Evolutionary conservation across 1,139 yeast species (phyloP).

Genomic region (Schwanniomyces etchellsii): DNA sequence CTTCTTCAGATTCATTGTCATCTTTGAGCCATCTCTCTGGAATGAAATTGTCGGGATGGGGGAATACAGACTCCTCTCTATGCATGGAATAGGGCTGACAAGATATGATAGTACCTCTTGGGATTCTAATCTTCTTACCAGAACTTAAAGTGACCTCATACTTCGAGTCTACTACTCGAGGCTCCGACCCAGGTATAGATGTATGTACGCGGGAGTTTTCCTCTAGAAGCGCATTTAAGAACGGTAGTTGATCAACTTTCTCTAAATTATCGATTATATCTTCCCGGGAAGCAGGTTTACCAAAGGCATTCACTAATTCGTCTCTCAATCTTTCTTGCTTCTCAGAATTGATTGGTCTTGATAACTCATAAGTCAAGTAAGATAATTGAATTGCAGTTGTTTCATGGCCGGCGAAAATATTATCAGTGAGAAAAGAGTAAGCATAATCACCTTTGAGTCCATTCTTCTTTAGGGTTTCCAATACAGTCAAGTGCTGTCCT

Average conservation of each 20-base stretch:
- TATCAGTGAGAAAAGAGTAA: constrained; percentile 35
- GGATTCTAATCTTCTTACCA: constrained; percentile 24
- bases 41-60: constrained; percentile 42
- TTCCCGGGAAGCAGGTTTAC: constrained; percentile 20
- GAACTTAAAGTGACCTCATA: constrained; percentile 15
- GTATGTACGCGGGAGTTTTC: constrained; percentile 61
- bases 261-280: constrained; percentile 27
- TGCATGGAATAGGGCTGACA: constrained; percentile 66
- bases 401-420: constrained; percentile 64
- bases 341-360: constrained; percentile 39
- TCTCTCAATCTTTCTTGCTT: constrained; percentile 37
- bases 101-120: constrained; percentile 53
- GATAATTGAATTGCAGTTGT: constrained; percentile 67
- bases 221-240: constrained; percentile 50
- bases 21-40: constrained; percentile 60
- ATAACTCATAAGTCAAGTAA: constrained; percentile 56
- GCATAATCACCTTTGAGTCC: constrained; percentile 31
- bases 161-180: constrained; percentile 40
- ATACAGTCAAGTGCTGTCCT: constrained; percentile 20
- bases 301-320: constrained; percentile 37
- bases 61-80: constrained; percentile 44
- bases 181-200: constrained; percentile 74
- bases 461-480: constrained; percentile 26
- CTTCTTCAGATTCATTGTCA: constrained; percentile 24
- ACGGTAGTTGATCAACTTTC: constrained; percentile 45